phyloP scores from a whole-genome alignment of 1,139 yeast genomes.

The Candida tropicalis region DNA sequence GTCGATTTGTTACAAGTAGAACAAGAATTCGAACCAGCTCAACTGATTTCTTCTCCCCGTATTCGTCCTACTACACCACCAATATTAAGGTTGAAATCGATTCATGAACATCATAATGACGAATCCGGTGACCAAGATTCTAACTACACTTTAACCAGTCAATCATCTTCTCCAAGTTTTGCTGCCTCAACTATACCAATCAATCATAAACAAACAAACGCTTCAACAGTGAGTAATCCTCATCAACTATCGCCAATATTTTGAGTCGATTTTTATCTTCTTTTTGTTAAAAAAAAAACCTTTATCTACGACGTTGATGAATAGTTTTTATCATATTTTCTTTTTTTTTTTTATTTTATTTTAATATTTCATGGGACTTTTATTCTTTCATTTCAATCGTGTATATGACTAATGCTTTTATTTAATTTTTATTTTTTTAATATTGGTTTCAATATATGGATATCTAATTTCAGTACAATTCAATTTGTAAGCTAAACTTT shows the following conservation, averaged over 20 bases:
- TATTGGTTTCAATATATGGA: too few relatives aligned
- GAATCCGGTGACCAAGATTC: background rate
- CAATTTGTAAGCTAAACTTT: too few relatives aligned
- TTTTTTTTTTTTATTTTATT: background rate
- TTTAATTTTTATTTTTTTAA: background rate
- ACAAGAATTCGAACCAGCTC: conserved; percentile 4
- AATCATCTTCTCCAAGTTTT: background rate
- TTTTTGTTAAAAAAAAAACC: too few relatives aligned
- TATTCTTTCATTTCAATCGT: conserved; percentile 3
- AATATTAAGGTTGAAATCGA: conserved; percentile 2
- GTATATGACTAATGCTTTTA: background rate
- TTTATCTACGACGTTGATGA: too few relatives aligned
- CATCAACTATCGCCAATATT: conserved; percentile 14
- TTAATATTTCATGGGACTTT: background rate
- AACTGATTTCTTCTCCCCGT: background rate
- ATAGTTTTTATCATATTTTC: too few relatives aligned
- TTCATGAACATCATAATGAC: conserved; percentile 3
- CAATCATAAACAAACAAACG: background rate
- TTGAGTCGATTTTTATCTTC: conserved; percentile 1
- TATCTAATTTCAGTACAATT: too few relatives aligned
- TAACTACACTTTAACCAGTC: conserved; percentile 1
- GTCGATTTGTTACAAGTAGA: conserved; percentile 14
- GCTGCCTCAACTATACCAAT: background rate
- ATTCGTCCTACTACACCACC: conserved; percentile 2
- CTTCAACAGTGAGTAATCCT: conserved; percentile 10